Base-by-base conservation (phyloP, 805 yeast species). In the Lipomyces sp. region DNA sequence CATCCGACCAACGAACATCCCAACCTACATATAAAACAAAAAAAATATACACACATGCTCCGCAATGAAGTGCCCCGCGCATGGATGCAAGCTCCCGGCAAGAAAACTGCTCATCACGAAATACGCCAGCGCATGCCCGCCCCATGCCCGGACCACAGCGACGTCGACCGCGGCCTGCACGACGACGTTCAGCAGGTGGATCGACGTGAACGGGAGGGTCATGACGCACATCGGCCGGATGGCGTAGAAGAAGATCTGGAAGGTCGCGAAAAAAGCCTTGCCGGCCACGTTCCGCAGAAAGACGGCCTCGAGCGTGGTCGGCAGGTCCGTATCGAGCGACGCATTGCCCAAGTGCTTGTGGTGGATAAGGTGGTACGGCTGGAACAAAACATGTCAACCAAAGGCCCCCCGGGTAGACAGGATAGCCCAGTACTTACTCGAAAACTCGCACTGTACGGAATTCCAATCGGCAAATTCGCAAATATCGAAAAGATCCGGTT, bases 1-100 rank as follows among this genome's bases (percentile, higher is more conserved):
- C n/a, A n/a, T n/a, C n/a, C n/a, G n/a, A n/a, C n/a, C n/a, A n/a
- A n/a, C n/a, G n/a, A n/a, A n/a, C n/a, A n/a, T n/a, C n/a, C n/a
- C n/a, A n/a, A n/a, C n/a, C n/a, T n/a, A n/a, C n/a, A n/a, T n/a
- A 72, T 66, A 87, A 74, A 13, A 87, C 80, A 64, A 86, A 87
- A 16, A 14, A n/a, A 13, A 16, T 16, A 26, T 8, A 41, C 55
- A 2, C 41, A 50, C 55, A 66, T 89, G 97, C 65, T 89, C 97
- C n/a, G 95, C 91, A 58, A 89, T 86, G 69, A 89, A 89, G 70
- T 89, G 97, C 19, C 96, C 97, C 1, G 96, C 95, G 53, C 88
- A 82, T 24, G 97, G 97, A 64, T 89, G 97, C 64, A 86, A 73
- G 0, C 95, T 86, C 1, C 97, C 97, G 0, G 96, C 95, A 45